These are phyloP conservation scores for Vitis rotundifolia DNA, from an alignment of 164 flowering plant genomes.

Conservation along the genomic window DNA sequence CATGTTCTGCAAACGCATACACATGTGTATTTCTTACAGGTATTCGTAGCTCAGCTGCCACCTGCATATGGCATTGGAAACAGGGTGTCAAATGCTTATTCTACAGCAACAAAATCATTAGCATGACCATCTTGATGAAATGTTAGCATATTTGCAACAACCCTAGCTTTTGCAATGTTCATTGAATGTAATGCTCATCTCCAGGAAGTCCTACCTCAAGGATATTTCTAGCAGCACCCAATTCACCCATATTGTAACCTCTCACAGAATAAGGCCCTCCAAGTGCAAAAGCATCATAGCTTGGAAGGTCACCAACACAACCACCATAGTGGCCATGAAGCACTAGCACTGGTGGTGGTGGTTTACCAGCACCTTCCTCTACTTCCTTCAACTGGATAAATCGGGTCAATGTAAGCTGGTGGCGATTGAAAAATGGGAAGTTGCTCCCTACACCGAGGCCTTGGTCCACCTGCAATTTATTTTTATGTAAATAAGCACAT, in stretches of 20 bases:
- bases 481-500: neutral
- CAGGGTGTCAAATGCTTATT: neutral
- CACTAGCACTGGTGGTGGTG: slow-evolving; percentile 96
- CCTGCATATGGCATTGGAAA: slow-evolving; percentile 34
- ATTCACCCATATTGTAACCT: slow-evolving; percentile 98
- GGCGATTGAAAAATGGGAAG: slow-evolving; percentile 94
- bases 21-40: slow-evolving; percentile 85
- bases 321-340: slow-evolving; percentile 98
- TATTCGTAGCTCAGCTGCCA: slow-evolving; percentile 87
- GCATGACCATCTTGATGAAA: too few species aligned
- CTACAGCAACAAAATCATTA: neutral
- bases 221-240: slow-evolving; percentile 95
- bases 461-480: slow-evolving; percentile 82
- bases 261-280: slow-evolving; percentile 98
- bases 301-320: slow-evolving; percentile 98
- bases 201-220: slow-evolving; percentile 65
- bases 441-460: slow-evolving; percentile 93
- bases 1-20: slow-evolving; percentile 94
- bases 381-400: slow-evolving; percentile 83
- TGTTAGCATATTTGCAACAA: too few species aligned
- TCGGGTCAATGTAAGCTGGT: slow-evolving; percentile 79
- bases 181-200: neutral
- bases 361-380: slow-evolving; percentile 89
- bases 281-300: slow-evolving; percentile 97
- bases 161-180: neutral